A percentile compares a stretch with the other conserved stretches of the same genome.
These are phyloP conservation scores for Colletotrichum sidae DNA, from an alignment of 2,329 filamentous ascomycete genomes.

Conservation along the genomic window DNA sequence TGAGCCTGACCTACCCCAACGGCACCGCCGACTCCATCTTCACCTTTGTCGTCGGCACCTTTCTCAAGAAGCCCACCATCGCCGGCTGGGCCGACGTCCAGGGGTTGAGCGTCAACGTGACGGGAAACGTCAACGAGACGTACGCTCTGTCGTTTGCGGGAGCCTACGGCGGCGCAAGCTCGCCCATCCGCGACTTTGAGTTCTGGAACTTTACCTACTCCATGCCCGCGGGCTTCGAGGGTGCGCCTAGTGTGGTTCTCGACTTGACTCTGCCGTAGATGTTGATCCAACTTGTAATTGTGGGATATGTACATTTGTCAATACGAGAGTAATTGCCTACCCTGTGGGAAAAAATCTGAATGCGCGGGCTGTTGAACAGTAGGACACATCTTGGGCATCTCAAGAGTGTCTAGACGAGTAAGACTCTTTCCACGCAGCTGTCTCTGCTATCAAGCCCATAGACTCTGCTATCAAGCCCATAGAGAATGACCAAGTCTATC, in stretches of 20 bases:
- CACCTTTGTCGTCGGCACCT: conserved; percentile 61
- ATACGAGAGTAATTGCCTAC: too few relatives aligned
- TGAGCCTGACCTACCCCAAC: conserved; percentile 65
- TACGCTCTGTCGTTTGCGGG: conserved; percentile 58
- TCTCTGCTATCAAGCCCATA: too few relatives aligned
- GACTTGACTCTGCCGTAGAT: conserved; percentile 20
- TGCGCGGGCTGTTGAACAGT: too few relatives aligned
- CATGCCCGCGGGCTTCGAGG: conserved; percentile 50
- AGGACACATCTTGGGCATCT: too few relatives aligned
- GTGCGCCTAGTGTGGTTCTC: conserved; percentile 39
- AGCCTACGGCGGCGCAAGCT: conserved; percentile 46
- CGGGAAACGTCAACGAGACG: conserved; percentile 55
- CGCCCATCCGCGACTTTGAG: conserved; percentile 53
- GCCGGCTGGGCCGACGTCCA: conserved; percentile 59
- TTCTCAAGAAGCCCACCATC: conserved; percentile 56
- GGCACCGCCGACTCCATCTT: conserved; percentile 63
- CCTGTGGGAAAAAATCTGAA: too few relatives aligned
- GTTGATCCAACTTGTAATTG: neutral
- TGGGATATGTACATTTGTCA: too few relatives aligned
- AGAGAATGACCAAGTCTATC: too few relatives aligned
- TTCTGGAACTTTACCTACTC: conserved; percentile 59
- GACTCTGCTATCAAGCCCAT: too few relatives aligned
- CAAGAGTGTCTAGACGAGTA: too few relatives aligned
- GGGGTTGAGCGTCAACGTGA: conserved; percentile 57
- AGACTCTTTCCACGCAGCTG: too few relatives aligned